phyloP scores from a whole-genome alignment of 345 rosid genomes.

The Lepidium africanum region DNA sequence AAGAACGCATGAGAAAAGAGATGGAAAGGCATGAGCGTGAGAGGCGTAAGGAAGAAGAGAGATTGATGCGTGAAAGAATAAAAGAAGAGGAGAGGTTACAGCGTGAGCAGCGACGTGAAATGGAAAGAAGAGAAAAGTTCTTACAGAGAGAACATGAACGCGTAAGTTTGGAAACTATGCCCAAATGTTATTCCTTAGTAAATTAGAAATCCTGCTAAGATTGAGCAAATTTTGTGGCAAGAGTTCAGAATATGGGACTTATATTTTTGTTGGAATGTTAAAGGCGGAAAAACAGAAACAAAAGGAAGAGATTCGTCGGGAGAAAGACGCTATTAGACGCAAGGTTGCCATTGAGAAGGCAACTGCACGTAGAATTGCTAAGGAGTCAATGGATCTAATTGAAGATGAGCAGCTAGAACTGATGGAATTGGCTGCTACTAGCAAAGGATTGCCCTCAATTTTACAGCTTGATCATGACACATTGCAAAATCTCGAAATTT shows the following conservation, averaged over 20 bases:
- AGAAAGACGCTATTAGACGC: conserved; percentile 78
- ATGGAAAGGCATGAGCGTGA: conserved; percentile 94
- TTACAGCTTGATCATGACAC: conserved; percentile 76
- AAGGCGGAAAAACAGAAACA: conserved; percentile 88
- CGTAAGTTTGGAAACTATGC: conserved; percentile 34
- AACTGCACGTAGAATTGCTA: conserved; percentile 93
- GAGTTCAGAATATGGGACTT: not conserved
- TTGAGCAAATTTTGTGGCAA: conserved; percentile 11
- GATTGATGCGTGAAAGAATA: conserved; percentile 86
- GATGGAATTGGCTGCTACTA: conserved; percentile 93
- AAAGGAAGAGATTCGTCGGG: conserved; percentile 84
- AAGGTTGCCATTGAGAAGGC: conserved; percentile 94
- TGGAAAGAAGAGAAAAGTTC: conserved; percentile 86
- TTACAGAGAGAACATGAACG: conserved; percentile 69
- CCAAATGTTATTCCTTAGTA: not conserved
- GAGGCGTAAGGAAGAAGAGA: conserved; percentile 94
- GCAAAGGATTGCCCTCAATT: conserved; percentile 68
- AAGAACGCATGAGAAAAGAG: conserved; percentile 80
- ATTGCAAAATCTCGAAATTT: conserved; percentile 71
- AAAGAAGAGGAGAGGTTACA: conserved; percentile 82
- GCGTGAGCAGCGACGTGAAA: conserved; percentile 90
- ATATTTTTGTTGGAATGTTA: conserved; percentile 12
- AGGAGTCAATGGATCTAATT: conserved; percentile 95
- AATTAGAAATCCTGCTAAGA: not conserved
- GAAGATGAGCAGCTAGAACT: conserved; percentile 99